Evolutionary conservation across 768 basidiomycete species (phyloP).

Genomic region (Pleurotus salmoneostramineus): DNA sequence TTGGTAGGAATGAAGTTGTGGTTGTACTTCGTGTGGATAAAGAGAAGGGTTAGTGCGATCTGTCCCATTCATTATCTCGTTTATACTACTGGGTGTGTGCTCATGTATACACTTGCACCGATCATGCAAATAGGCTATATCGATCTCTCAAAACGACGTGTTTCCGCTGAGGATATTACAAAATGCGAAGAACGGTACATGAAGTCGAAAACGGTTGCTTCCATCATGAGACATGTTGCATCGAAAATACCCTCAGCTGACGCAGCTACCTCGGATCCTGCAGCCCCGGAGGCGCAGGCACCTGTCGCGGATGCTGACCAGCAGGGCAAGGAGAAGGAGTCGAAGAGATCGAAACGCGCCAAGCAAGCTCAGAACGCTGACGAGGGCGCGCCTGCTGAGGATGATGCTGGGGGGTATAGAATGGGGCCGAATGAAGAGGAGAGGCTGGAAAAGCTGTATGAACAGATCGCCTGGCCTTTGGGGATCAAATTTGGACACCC

Average conservation of each 20-base stretch:
- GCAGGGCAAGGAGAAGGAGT: constrained; percentile 35
- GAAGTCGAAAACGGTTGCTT: constrained; percentile 95
- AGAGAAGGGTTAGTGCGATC: constrained; percentile 76
- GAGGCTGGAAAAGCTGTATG: constrained; percentile 82
- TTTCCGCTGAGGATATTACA: constrained; percentile 96
- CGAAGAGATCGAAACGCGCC: constrained; percentile 42
- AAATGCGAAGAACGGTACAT: constrained; percentile 98
- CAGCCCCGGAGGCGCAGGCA: not conserved
- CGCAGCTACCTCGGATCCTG: constrained; percentile 25
- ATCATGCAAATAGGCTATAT: constrained; percentile 72
- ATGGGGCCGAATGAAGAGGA: constrained; percentile 64
- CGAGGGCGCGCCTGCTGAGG: constrained; percentile 33
- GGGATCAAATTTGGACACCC: constrained; percentile 91
- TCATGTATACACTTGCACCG: not conserved
- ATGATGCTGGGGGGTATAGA: constrained; percentile 7
- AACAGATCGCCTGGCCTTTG: constrained; percentile 90
- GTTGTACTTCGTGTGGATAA: constrained; percentile 98
- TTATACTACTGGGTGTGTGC: not conserved
- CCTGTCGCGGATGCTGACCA: not conserved
- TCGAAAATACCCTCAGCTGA: constrained; percentile 64
- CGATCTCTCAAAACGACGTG: constrained; percentile 96
- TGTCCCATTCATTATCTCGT: not conserved
- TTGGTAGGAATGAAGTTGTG: constrained; percentile 97
- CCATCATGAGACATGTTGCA: constrained; percentile 88
- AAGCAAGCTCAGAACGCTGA: constrained; percentile 42